Evolutionary conservation across 345 rosid genomes (phyloP).

Genomic region (Bruguiera gymnorhiza): DNA sequence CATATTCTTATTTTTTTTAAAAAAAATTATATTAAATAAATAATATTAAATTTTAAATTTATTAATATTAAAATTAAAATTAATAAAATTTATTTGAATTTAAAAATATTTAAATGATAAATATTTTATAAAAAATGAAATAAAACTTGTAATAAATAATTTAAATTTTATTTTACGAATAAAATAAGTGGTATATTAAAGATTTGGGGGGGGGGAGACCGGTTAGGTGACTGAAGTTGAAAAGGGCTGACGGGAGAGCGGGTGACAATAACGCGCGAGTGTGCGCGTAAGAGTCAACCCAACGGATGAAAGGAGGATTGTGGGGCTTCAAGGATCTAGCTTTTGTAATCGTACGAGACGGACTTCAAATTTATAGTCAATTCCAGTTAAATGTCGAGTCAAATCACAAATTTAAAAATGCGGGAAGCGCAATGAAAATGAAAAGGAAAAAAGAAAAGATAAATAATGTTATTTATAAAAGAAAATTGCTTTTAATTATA

Average conservation of each 20-base stretch:
- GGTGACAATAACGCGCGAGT: slow-evolving; percentile 35
- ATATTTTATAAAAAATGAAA: no score
- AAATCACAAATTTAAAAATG: slow-evolving; percentile 37
- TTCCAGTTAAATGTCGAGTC: slow-evolving; percentile 43
- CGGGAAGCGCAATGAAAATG: slow-evolving; percentile 15
- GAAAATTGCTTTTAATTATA: no score
- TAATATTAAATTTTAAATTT: no score
- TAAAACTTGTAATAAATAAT: no score
- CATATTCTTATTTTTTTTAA: no score
- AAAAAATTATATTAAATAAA: no score
- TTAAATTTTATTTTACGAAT: no score
- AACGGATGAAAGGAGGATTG: slow-evolving; percentile 24
- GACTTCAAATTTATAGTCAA: slow-evolving; percentile 44
- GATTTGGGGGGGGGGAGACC: neutral
- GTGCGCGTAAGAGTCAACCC: slow-evolving; percentile 28
- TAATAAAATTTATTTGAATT: no score
- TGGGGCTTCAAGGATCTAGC: neutral
- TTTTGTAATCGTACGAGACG: slow-evolving; percentile 32
- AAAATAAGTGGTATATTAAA: neutral
- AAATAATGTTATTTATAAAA: no score
- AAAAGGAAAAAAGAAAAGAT: slow-evolving; percentile 1
- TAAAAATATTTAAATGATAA: no score
- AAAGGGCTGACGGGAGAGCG: slow-evolving; percentile 34
- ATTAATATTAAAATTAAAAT: no score
- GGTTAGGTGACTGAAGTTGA: slow-evolving; percentile 26